phyloP scores from a whole-genome alignment of 306 rosid species.

The Castanea mollissima region DNA sequence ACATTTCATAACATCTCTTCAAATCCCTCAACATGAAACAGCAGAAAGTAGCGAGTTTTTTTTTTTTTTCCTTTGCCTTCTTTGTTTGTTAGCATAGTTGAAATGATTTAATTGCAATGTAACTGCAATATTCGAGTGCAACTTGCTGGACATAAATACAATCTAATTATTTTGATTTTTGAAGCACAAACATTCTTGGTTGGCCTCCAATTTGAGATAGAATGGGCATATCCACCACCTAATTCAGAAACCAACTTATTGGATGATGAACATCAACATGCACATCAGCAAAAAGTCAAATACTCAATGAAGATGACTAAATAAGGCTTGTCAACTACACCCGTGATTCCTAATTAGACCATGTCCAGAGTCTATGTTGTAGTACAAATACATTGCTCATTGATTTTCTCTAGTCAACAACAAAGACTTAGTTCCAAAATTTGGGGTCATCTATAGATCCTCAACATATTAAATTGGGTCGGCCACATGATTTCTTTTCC shows the following conservation, averaged over 20 bases:
- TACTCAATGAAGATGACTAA: not conserved
- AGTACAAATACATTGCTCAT: not conserved
- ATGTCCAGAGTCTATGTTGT: not conserved
- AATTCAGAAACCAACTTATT: not conserved
- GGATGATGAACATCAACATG: not conserved
- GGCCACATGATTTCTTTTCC: too few species aligned
- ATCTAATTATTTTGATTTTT: not conserved
- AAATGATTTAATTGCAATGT: not conserved
- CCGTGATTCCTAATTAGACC: too few species aligned
- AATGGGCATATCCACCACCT: not conserved
- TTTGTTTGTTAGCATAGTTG: not conserved
- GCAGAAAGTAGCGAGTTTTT: not conserved
- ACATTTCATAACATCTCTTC: not conserved
- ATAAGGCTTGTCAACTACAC: not conserved
- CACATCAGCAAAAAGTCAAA: not conserved
- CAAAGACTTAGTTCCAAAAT: too few species aligned
- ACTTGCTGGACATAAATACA: not conserved
- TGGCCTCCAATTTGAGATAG: not conserved
- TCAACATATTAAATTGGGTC: too few species aligned
- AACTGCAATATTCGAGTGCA: not conserved
- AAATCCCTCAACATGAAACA: not conserved
- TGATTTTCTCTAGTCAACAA: too few species aligned
- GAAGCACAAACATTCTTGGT: not conserved
- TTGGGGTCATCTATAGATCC: too few species aligned
- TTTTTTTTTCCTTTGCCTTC: not conserved